Evolutionary conservation across 2,329 filamentous ascomycete genomes (phyloP).

Genomic region (Torrubiella hemipterigena): DNA sequence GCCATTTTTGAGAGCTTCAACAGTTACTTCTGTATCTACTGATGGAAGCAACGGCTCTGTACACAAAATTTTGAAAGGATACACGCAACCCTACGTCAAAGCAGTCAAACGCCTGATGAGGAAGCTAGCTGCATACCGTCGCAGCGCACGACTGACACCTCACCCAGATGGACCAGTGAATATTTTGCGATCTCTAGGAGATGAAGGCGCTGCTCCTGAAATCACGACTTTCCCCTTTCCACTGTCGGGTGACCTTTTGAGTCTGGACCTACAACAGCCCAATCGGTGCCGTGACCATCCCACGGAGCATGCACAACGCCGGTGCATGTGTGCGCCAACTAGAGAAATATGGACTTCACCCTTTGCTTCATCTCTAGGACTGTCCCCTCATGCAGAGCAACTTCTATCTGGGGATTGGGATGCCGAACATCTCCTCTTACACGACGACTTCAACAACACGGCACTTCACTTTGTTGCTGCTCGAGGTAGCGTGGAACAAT

Average conservation of each 20-base stretch:
- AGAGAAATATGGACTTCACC: slow-evolving; percentile 12
- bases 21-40: slow-evolving; percentile 25
- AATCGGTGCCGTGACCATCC: slow-evolving; percentile 10
- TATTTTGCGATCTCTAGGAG: slow-evolving; percentile 15
- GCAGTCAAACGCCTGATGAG: slow-evolving; percentile 27
- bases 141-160: slow-evolving; percentile 13
- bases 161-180: slow-evolving; percentile 10
- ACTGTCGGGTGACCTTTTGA: slow-evolving; percentile 39
- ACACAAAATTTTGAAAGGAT: slow-evolving; percentile 18
- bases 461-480: slow-evolving; percentile 33
- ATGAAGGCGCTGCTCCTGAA: slow-evolving; percentile 13
- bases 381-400: slow-evolving; percentile 9
- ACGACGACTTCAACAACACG: slow-evolving; percentile 35
- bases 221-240: slow-evolving; percentile 15
- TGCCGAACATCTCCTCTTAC: slow-evolving; percentile 6
- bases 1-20: slow-evolving; percentile 19
- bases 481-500: slow-evolving; percentile 13
- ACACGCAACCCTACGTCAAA: slow-evolving; percentile 19
- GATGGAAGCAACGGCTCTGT: slow-evolving; percentile 24
- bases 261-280: slow-evolving; percentile 13
- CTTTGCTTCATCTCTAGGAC: slow-evolving; percentile 18
- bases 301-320: slow-evolving; percentile 12
- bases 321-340: slow-evolving; percentile 17
- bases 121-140: slow-evolving; percentile 11
- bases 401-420: slow-evolving; percentile 7